Evolutionary conservation across 2,329 filamentous ascomycete genomes (phyloP), one percentile per base, ranked within the genome.

Genomic region (Stagonosporopsis chrysanthemi): DNA sequence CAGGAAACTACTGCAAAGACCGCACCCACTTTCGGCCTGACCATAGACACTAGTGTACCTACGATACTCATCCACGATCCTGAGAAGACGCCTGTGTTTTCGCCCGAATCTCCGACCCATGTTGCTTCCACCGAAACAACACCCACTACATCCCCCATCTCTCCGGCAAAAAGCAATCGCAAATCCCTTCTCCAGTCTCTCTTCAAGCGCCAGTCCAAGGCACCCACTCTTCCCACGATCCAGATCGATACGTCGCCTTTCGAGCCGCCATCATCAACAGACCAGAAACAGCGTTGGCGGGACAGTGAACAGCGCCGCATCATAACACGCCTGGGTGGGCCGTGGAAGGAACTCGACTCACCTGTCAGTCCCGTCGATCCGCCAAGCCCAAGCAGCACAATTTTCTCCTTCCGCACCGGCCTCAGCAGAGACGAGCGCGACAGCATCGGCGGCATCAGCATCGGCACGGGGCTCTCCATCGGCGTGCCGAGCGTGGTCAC

Each of bases 251-350:
- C 24, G 9, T 48, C 44, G 12, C 48, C 54, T 5, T 26, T 52
- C 48, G 42, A 54, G 24, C 50, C 53, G 8, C 50, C 54, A 17
- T 44, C 50, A 11, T 52, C 44, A 1, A 26, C 48, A 11, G 56
- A 61, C 15, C 64, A 59, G 26, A 65, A 62, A 9, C 55, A 53
- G 39, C 46, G 54, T 29, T 68, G 65, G 65, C 64, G 65, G 44
- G 54, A 60, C 39, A 64, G 60, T n/a, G 63, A 69, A 51, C 60
- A 67, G 48, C 42, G 45, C 31, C 65, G 65, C 24, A 65, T 69
- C 36, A 51, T 69, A 26, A 52, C 56, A 12, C 64, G 65, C 11
- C 45, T 69, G 1, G 66, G 66, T 9, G 66, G 66, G 6, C 66
- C 66, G 2, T 69, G 66, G 66, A 43, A 57, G 14, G 43, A 52